Evolutionary conservation across 1,284 basidiomycete genomes (phyloP), one percentile per base, ranked within the genome.

Genomic region (Coriolopsis trogii): DNA sequence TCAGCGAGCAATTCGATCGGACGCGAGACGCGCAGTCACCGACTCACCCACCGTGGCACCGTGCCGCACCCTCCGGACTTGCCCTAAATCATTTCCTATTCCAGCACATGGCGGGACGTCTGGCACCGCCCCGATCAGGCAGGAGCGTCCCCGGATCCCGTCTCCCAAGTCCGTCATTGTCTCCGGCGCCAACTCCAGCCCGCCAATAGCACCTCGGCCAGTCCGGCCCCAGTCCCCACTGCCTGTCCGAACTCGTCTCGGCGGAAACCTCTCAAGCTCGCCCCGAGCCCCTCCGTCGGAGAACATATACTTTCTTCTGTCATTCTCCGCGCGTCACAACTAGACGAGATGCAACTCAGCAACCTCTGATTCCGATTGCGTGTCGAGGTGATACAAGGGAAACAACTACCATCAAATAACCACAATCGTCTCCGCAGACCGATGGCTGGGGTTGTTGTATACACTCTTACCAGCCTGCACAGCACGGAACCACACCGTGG

Each of bases 401-500:
- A 49, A 31, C 48, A 47, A 46, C 63, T 63, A 66, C 67, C 67
- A 68, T 77, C 74, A 86, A 59, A 85, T 71, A 46, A 86, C 75
- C 54, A 85, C 79, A 64, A 86, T 78, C 51, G 69, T 74, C 49
- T 86, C 81, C 58, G 78, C 78, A 25, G 88, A 80, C 59, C 82
- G 84, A 76, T 94, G 94, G 66, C 85, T 82, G 55, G 86, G 78
- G 58, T 87, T 87, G 79, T 93, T 83, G 82, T 97, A 98, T 18
- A 93, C 85, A 67, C 86, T 87, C 79, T 91, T 85, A 42, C 90
- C 91, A 47, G 78, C 77, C 89, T 91, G 68, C 42, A 37, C 41
- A 49, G 46, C 47, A 53, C 43, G 43, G 48, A 53, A 54, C 54
- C 56, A 63, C 60, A 64, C 47, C 28, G 43, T 40, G 45, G 53